Evolutionary conservation across 2,329 filamentous ascomycete genomes (phyloP).

Genomic region (Cytospora chrysosperma): DNA sequence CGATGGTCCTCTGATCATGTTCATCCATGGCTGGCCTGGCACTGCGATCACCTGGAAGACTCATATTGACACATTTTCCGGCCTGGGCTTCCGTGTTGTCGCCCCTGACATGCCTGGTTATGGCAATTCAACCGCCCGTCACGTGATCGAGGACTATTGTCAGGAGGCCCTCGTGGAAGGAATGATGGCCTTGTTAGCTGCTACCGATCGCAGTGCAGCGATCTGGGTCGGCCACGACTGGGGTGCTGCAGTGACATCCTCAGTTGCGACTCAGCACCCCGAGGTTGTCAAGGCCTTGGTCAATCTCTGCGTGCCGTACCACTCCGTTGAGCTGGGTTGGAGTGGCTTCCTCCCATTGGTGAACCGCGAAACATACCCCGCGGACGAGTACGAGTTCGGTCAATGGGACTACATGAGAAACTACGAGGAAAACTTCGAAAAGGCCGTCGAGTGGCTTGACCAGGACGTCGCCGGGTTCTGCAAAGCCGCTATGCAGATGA

Average conservation of each 20-base stretch:
- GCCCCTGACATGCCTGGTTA: conserved; percentile 17
- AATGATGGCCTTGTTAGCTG: conserved; percentile 12
- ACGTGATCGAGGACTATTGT: neutral
- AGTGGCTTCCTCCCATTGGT: conserved; percentile 2
- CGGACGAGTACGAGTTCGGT: conserved; percentile 5
- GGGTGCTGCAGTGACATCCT: conserved; percentile 8
- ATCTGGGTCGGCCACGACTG: conserved; percentile 15
- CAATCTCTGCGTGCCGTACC: conserved; percentile 4
- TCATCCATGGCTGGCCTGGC: conserved; percentile 14
- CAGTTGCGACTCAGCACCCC: conserved; percentile 2
- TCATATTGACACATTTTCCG: conserved; percentile 4
- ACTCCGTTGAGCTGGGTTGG: conserved; percentile 5
- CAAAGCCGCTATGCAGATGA: neutral
- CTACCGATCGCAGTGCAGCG: neutral
- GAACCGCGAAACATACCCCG: conserved; percentile 10
- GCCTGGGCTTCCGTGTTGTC: conserved; percentile 4
- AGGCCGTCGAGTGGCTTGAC: neutral
- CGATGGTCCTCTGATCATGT: conserved; percentile 7
- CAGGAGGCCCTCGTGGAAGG: conserved; percentile 8
- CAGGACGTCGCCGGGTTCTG: neutral
- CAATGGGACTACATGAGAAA: conserved; percentile 13
- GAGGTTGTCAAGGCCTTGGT: neutral
- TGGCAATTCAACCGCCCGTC: neutral
- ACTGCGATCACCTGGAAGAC: conserved; percentile 10
- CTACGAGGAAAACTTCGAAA: conserved; percentile 12